Base-by-base conservation (phyloP, 2,329 filamentous ascomycete species). In the Calonectria pseudoturangicola region DNA sequence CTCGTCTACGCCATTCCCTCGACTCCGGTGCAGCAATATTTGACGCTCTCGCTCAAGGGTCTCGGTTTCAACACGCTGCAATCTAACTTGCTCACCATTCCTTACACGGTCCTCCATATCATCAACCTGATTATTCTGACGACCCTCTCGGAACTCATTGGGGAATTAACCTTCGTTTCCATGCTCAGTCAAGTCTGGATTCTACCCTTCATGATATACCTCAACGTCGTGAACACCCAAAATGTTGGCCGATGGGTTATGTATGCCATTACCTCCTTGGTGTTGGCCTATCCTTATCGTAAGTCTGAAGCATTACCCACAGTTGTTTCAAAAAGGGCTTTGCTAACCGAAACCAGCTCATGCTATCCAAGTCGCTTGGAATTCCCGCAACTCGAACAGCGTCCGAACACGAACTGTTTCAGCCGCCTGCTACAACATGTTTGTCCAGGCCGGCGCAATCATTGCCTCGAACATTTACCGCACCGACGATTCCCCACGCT, bases 31-130 rank as follows among this genome's bases (percentile, higher is more conserved):
- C 80, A 85, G 1, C 85, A 86, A 18, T 93, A 93, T 73, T 85
- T 93, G 6, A 91, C 92, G 0, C 86, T 92, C 6, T 90, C 88
- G 1, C 85, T 93, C 7, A 87, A 88, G 56, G 83, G 85, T 2
- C 83, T 93, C 0, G 92, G 88, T 2, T 92, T 92, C 82, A 83
- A 86, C 72, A 91, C 89, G 2, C 92, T 94, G 80, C 83, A 90
- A 27, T 87, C 91, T 2, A 94, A 93, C 77, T 80, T 94, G 41
- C 86, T 94, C 9, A 88, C 89, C 2, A 93, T 93, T n/a, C 89
- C 90, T 0, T 87, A 84, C 4, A 87, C 87, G 64, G 85, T 86
- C 2, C 77, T 89, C 12, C 75, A 74, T 39, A 87, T 88, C 71
- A 87, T 90, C 48, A 81, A 58, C 51, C 45, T 76, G 18, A 50